Evolutionary conservation across 164 flowering plant genomes (phyloP), one percentile per base, ranked within the genome.

Genomic region (Macadamia integrifolia): DNA sequence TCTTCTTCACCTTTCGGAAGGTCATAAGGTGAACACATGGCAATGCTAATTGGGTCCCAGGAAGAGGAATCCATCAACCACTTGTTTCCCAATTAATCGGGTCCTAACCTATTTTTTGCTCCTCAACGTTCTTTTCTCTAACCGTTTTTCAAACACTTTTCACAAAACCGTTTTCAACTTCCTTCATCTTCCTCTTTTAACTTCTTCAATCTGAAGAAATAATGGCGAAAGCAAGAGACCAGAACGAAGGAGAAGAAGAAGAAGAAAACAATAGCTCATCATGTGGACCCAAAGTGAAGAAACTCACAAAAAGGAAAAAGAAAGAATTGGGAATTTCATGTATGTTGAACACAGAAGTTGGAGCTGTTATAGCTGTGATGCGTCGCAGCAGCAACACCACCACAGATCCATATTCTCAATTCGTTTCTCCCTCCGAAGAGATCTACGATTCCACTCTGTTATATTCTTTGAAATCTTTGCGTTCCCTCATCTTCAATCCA

Each of bases 291-390:
- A 67, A 60, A 17, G 62, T 60, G 61, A 77, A 66, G 72, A 66
- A 56, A 31, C 57, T 49, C 30, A 32, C 64, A 10, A 75, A 60
- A 67, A 18, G 53, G 29, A 76, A 68, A 60, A 69, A 74, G 44
- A 83, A 73, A 71, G 91, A 88, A 73, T 76, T 87, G 5, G 86
- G 85, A 0, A 28, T 89, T 42, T 83, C 99, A 0, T 94, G 97
- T 86, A 90, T 86, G 92, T 66, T 94, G 7, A 94, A 89, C 84
- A 86, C 92, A 7, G 97, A 94, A 69, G 85, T 94, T 0, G 87
- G 92, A 0, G 84, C 96, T 9, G 81, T 94, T 64, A 86, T 94
- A 1, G 97, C 97, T 8, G 95, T 86, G 58, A 72, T 94, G 42
- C 82, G 99, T 2, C 89, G 90, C 0, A 60, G 71, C 15, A 74